Conservation (phyloP, 176 grass and related monocot species). For the Oryza meridionalis region DNA sequence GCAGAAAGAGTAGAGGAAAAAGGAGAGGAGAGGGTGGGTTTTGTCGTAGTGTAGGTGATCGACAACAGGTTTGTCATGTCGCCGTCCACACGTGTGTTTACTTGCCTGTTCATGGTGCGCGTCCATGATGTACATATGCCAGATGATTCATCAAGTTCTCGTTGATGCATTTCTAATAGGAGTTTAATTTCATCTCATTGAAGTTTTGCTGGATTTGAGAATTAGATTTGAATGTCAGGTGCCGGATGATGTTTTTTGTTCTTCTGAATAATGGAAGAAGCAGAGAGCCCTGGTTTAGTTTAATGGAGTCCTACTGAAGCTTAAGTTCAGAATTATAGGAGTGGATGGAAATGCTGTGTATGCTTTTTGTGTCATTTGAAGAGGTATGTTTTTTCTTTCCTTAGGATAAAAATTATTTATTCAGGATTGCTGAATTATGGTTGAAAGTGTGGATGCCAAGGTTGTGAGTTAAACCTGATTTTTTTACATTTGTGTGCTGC, state of each 20-base stretch:
- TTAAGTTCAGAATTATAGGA: background rate
- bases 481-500: background rate
- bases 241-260: slow-evolving; percentile 1
- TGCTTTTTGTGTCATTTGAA: background rate
- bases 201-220: background rate
- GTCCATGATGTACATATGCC: background rate
- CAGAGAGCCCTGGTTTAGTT: background rate
- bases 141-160: background rate
- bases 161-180: background rate
- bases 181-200: slow-evolving; percentile 1
- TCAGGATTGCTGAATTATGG: background rate
- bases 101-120: background rate
- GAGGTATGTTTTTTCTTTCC: background rate
- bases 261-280: background rate
- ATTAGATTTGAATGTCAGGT: background rate
- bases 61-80: slow-evolving; percentile 26
- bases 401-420: background rate
- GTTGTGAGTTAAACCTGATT: background rate
- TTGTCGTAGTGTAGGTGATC: slow-evolving; percentile 17
- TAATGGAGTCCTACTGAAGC: background rate
- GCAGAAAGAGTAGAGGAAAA: background rate
- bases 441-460: background rate
- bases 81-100: slow-evolving; percentile 30
- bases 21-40: background rate
- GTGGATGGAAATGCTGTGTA: background rate